Conservation (phyloP, 2,329 filamentous ascomycete genomes). For the Penicillium thymicola region DNA sequence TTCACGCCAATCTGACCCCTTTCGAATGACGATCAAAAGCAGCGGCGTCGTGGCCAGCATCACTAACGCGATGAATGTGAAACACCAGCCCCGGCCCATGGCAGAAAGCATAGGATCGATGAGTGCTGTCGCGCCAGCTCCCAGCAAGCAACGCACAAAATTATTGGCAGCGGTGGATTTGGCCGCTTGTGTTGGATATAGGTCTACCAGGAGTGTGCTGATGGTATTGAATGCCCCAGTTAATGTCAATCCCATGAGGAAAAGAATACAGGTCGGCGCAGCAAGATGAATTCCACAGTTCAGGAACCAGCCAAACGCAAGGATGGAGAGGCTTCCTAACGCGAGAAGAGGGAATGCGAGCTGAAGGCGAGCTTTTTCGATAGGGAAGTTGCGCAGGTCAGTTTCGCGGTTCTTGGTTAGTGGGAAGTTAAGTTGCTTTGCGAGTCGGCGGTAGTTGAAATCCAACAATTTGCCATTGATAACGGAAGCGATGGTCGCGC, state of each 20-base stretch:
- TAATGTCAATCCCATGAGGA: conserved; percentile 40
- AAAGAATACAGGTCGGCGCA: conserved; percentile 39
- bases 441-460: conserved; percentile 42
- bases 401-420: conserved; percentile 34
- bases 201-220: conserved; percentile 48
- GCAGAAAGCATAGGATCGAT: conserved; percentile 42
- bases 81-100: conserved; percentile 35
- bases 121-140: conserved; percentile 43
- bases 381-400: conserved; percentile 42
- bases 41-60: conserved; percentile 41
- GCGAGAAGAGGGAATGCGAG: conserved; percentile 40
- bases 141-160: conserved; percentile 43
- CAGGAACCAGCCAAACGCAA: conserved; percentile 45
- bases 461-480: conserved; percentile 43
- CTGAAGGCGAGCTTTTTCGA: conserved; percentile 44
- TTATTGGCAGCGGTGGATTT: conserved; percentile 47
- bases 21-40: conserved; percentile 39
- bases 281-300: conserved; percentile 33
- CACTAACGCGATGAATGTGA: conserved; percentile 43
- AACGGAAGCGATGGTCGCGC: conserved; percentile 40
- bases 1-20: conserved; percentile 46
- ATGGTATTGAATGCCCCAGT: conserved; percentile 44
- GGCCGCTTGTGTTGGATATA: conserved; percentile 42
- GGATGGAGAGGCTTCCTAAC: conserved; percentile 28
- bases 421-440: conserved; percentile 30